A percentile compares a stretch with the other conserved stretches of the same genome.
phyloP scores from a whole-genome alignment of 2,329 filamentous ascomycete genomes.

The Diaporthe amygdali region DNA sequence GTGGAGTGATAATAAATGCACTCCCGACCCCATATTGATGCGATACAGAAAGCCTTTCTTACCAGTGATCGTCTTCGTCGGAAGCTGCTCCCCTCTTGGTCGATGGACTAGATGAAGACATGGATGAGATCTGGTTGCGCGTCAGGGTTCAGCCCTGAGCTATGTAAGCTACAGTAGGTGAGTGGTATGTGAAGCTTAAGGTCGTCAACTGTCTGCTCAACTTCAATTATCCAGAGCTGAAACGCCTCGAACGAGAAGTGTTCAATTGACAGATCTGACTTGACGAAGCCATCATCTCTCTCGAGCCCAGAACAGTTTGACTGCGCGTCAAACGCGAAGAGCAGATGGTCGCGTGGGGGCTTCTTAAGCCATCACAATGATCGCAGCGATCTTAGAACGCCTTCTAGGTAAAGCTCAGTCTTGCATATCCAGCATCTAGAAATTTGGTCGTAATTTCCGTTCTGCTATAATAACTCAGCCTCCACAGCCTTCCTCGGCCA shows the following conservation, averaged over 20 bases:
- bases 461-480: background rate
- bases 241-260: too few species aligned
- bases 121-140: background rate
- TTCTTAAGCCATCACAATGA: background rate
- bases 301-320: background rate
- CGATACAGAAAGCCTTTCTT: too few species aligned
- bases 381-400: background rate
- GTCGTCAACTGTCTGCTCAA: too few species aligned
- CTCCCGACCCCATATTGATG: background rate
- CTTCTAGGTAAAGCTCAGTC: background rate
- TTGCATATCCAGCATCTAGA: background rate
- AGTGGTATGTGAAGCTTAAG: background rate
- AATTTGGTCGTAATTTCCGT: background rate
- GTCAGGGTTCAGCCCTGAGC: background rate
- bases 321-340: background rate
- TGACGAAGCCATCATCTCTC: background rate
- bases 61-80: background rate
- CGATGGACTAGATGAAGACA: background rate
- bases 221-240: background rate
- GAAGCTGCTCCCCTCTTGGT: background rate
- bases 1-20: background rate
- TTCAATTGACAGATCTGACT: background rate
- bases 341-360: background rate
- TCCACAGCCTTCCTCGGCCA: background rate
- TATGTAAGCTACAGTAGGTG: background rate